phyloP scores from a whole-genome alignment of 129 eudicot genomes.

The Gnaphalium uliginosum region DNA sequence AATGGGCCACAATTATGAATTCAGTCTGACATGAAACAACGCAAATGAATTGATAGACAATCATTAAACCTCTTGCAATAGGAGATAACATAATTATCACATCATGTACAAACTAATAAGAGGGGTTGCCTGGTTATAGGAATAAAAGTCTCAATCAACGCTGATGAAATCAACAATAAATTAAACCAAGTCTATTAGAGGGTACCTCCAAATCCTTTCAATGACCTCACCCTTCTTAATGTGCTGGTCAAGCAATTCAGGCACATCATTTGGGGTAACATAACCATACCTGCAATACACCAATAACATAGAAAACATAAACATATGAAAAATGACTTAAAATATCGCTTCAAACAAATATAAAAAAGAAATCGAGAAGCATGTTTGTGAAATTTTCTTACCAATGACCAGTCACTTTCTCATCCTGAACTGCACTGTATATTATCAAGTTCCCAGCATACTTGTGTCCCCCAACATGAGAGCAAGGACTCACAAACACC shows the following conservation, averaged over 20 bases:
- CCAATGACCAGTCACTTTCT: constrained; percentile 82
- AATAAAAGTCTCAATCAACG: not conserved
- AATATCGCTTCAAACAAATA: not conserved
- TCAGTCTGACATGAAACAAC: not conserved
- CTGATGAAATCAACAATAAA: not conserved
- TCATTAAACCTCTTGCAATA: not conserved
- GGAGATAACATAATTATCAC: not conserved
- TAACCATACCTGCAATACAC: constrained; percentile 82
- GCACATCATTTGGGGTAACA: constrained; percentile 85
- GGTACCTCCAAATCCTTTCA: constrained; percentile 89
- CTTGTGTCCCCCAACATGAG: constrained; percentile 96
- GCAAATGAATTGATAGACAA: not conserved
- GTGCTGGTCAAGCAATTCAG: constrained; percentile 80
- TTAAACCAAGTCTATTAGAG: constrained; percentile 4
- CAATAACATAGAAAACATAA: constrained; percentile 10
- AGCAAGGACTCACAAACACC: constrained; percentile 86
- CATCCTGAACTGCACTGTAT: constrained; percentile 58
- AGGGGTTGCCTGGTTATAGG: not conserved
- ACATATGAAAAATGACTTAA: constrained; percentile 13
- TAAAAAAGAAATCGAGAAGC: not conserved
- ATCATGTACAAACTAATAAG: not conserved
- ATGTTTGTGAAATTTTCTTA: constrained; percentile 27
- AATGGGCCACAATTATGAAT: not conserved
- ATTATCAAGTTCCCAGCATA: constrained; percentile 95
- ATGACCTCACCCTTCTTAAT: constrained; percentile 86